Percentiles rank a stretch among this genome's conserved stretches.
These are phyloP conservation scores for Cladophialophora immunda DNA, from an alignment of 2,329 filamentous ascomycete species.

Conservation along the genomic window DNA sequence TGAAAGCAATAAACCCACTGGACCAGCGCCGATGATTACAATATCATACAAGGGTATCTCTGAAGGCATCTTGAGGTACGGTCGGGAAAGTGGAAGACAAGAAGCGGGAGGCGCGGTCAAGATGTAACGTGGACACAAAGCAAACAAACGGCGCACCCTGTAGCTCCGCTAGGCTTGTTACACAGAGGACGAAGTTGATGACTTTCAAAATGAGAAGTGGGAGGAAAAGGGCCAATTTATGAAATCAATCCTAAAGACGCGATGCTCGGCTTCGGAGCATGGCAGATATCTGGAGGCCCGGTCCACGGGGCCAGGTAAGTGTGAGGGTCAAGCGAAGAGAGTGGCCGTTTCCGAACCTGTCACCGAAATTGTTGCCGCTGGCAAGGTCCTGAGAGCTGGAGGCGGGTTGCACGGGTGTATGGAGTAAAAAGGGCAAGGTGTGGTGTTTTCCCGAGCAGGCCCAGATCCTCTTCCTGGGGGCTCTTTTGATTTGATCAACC, in stretches of 20 bases:
- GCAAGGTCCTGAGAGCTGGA: not conserved
- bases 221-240: slow-evolving; percentile 5
- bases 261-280: slow-evolving; percentile 27
- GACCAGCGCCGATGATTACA: slow-evolving; percentile 88
- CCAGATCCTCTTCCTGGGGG: not conserved
- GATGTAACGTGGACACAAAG: not conserved
- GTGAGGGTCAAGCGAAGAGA: slow-evolving; percentile 7
- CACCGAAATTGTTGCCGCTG: slow-evolving; percentile 29
- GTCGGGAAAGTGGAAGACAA: slow-evolving; percentile 1
- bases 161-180: not conserved
- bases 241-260: slow-evolving; percentile 3
- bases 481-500: not conserved
- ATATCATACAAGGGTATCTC: slow-evolving; percentile 56
- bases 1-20: slow-evolving; percentile 85
- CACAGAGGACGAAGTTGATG: slow-evolving; percentile 2
- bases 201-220: slow-evolving; percentile 3
- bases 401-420: not conserved
- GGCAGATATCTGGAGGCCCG: slow-evolving; percentile 21
- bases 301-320: slow-evolving; percentile 1
- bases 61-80: slow-evolving; percentile 28
- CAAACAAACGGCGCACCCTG: not conserved
- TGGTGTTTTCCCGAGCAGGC: not conserved
- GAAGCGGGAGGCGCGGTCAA: not conserved
- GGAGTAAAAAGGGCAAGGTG: not conserved
- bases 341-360: slow-evolving; percentile 13